phyloP scores from a whole-genome alignment of 176 grass and related monocot genomes.

The Poa pratensis region DNA sequence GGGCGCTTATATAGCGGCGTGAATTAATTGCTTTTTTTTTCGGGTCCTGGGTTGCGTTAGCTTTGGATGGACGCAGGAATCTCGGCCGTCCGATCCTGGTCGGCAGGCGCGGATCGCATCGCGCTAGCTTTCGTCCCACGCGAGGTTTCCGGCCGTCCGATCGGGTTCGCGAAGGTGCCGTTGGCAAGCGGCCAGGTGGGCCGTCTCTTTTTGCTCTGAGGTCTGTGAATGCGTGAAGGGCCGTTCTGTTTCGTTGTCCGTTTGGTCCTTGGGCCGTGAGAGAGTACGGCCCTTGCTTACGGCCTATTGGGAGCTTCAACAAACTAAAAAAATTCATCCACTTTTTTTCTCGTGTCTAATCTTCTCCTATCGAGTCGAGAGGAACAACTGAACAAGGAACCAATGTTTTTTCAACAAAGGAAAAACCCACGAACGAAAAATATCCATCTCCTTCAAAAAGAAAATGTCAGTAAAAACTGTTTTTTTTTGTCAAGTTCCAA shows the following conservation, averaged over 20 bases:
- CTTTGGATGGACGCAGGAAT: slow-evolving; percentile 70
- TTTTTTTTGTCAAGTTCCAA: no score
- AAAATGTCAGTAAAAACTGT: no score
- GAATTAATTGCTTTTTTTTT: neutral
- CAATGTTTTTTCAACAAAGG: no score
- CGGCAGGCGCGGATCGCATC: slow-evolving; percentile 39
- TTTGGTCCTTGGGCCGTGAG: neutral
- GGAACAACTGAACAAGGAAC: no score
- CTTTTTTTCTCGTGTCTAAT: no score
- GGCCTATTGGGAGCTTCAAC: no score
- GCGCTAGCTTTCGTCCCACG: slow-evolving; percentile 56
- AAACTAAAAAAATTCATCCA: no score
- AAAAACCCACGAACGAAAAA: no score
- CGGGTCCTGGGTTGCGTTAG: slow-evolving; percentile 42
- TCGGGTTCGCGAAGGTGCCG: slow-evolving; percentile 23
- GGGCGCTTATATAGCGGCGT: slow-evolving; percentile 36
- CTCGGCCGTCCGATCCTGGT: slow-evolving; percentile 52
- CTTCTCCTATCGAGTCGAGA: no score
- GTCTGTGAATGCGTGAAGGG: neutral
- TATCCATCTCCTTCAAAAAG: no score
- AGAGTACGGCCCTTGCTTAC: no score
- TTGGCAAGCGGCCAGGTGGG: neutral
- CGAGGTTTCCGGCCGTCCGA: slow-evolving; percentile 53
- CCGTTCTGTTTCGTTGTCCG: neutral
- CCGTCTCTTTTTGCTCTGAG: neutral